Percentiles rank a stretch among this genome's conserved stretches.
Conservation (phyloP, 1,284 basidiomycete species). For the Ceratobasidium sp. region DNA sequence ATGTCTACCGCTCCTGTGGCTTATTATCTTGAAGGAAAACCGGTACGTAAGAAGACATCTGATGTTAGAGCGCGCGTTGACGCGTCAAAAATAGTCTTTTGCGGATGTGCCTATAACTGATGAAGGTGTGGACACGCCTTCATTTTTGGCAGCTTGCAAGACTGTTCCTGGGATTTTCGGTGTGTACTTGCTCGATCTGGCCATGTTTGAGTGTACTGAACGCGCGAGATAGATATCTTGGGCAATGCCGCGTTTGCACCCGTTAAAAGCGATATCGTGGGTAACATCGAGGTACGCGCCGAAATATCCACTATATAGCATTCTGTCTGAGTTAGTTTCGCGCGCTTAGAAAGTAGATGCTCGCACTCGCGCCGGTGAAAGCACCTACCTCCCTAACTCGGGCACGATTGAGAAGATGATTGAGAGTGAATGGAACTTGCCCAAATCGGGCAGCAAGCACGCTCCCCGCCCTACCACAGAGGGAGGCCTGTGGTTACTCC, state of each 20-base stretch:
- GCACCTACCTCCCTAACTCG: constrained; percentile 67
- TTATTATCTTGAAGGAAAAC: too few relatives aligned
- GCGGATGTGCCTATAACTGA: constrained; percentile 88
- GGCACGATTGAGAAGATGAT: constrained; percentile 86
- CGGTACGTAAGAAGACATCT: constrained; percentile 77
- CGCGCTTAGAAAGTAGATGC: constrained; percentile 90
- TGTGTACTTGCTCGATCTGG: constrained; percentile 51
- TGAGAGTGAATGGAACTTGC: constrained; percentile 82
- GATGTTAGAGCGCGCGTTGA: neutral
- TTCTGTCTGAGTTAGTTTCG: neutral
- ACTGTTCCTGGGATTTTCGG: constrained; percentile 93
- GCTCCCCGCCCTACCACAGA: constrained; percentile 80
- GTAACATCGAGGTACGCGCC: constrained; percentile 83
- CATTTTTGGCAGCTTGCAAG: constrained; percentile 89
- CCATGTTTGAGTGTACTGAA: constrained; percentile 7
- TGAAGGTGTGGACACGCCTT: constrained; percentile 84
- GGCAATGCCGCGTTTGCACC: constrained; percentile 85
- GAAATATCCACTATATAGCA: constrained; percentile 40
- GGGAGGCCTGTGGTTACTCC: constrained; percentile 90
- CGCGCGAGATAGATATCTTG: constrained; percentile 72
- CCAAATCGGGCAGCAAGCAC: constrained; percentile 57
- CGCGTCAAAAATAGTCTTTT: constrained; percentile 68
- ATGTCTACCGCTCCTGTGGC: constrained; percentile 91
- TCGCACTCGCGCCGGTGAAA: constrained; percentile 75
- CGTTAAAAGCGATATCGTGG: constrained; percentile 88